Percentiles rank a stretch among this genome's conserved stretches.
These are phyloP conservation scores for Climacium dendroides DNA, from an alignment of 225 moss, liverwort and hornwort species.

Conservation along the genomic window DNA sequence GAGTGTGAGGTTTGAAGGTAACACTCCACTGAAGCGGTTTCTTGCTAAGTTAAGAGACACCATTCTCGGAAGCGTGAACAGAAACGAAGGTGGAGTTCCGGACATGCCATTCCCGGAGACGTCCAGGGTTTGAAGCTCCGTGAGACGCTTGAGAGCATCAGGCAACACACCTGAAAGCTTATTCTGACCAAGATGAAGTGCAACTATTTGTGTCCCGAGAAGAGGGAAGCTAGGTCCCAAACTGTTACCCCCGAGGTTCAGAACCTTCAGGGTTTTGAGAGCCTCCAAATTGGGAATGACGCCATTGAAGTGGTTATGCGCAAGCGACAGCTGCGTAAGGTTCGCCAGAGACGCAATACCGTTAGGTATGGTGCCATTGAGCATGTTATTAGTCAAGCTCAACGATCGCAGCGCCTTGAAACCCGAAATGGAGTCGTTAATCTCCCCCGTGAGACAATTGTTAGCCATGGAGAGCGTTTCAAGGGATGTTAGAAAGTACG, in stretches of 20 bases:
- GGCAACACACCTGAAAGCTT: conserved; percentile 40
- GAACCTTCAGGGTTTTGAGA: conserved; percentile 26
- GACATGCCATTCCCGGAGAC: conserved; percentile 50
- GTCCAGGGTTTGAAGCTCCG: conserved; percentile 43
- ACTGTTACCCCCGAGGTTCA: conserved; percentile 60
- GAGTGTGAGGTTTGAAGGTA: conserved; percentile 38
- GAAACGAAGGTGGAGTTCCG: conserved; percentile 34
- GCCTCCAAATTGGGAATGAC: conserved; percentile 36
- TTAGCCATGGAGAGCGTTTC: conserved; percentile 46
- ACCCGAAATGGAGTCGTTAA: conserved; percentile 27
- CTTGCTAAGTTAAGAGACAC: conserved; percentile 38
- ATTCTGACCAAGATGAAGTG: conserved; percentile 43
- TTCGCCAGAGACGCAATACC: conserved; percentile 22
- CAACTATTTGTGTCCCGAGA: conserved; percentile 22
- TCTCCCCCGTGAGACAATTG: conserved; percentile 39
- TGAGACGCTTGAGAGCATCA: neutral
- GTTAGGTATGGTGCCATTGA: conserved; percentile 44
- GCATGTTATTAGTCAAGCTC: conserved; percentile 33
- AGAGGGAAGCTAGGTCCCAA: conserved; percentile 61
- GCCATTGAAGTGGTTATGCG: conserved; percentile 27
- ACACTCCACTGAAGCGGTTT: conserved; percentile 58
- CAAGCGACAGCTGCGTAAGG: conserved; percentile 12
- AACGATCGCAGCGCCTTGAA: conserved; percentile 29
- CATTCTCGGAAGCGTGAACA: conserved; percentile 57
- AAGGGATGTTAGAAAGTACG: conserved; percentile 42